Conservation (phyloP, 139 green algal species). For the Chlorella sp. region DNA sequence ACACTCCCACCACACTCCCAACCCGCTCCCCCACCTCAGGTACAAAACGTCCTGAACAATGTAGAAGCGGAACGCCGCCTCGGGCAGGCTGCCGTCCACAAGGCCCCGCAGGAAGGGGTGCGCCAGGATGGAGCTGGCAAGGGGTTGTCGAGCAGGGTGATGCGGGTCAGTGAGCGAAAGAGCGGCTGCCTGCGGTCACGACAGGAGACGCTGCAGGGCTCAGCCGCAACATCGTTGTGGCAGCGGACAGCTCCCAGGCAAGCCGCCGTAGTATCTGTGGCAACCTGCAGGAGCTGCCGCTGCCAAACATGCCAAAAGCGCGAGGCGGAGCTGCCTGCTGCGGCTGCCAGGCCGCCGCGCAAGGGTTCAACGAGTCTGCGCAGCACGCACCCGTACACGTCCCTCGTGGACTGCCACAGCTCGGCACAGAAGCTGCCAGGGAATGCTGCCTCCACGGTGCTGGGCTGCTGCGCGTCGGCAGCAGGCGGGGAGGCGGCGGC, state of each 20-base stretch:
- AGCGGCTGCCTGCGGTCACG: too few relatives aligned
- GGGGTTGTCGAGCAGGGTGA: too few relatives aligned
- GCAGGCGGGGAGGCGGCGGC: neutral
- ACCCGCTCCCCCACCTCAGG: neutral
- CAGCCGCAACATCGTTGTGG: too few relatives aligned
- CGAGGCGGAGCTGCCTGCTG: neutral
- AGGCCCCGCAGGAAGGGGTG: slow-evolving; percentile 26
- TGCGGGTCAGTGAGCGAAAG: too few relatives aligned
- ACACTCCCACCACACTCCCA: too few relatives aligned
- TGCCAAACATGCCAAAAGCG: neutral
- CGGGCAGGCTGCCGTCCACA: slow-evolving; percentile 7
- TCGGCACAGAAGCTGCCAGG: slow-evolving; percentile 13
- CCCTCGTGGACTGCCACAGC: neutral
- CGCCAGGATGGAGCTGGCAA: slow-evolving; percentile 16
- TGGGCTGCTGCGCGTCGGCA: neutral
- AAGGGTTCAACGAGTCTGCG: too few relatives aligned
- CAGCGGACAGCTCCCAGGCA: too few relatives aligned
- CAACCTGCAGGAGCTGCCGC: too few relatives aligned
- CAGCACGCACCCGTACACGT: neutral
- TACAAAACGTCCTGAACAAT: slow-evolving; percentile 18
- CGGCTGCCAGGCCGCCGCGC: neutral
- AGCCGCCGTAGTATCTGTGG: too few relatives aligned
- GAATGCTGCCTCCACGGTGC: neutral
- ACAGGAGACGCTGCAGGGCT: too few relatives aligned
- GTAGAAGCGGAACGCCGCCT: neutral